Base-by-base conservation (phyloP, 805 yeast genomes). In the Myxozyma sirexii region DNA sequence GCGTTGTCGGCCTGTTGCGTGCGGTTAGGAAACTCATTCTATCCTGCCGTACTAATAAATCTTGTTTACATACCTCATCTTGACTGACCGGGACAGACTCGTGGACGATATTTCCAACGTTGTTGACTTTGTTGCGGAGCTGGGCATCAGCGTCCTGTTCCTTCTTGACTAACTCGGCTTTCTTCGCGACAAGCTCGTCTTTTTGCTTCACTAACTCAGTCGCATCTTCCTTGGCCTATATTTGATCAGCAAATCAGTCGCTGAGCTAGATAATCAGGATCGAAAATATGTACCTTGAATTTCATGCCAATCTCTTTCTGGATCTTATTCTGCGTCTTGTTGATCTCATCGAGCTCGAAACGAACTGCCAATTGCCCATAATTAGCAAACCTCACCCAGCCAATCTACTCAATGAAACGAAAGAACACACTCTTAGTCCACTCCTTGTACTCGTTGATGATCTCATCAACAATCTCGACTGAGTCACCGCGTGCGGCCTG, bases 391-490 rank as follows among this genome's bases (percentile, higher is more conserved):
- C 26, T 17, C 8, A 19, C 17, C 35, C 24, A 17, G 26, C 12
- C 43, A 42, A 27, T 17, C n/a, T 37, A 39, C 15, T 2, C 23
- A 13, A 19, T 6, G n/a, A 24, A 24, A 3, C 23, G 15, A 17
- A 10, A 59, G n/a, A 17, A 5, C 64, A 13, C 57, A 69, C 74
- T 83, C 76, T 83, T 86, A 69, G 92, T 89, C 99, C 99, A 94
- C 62, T 84, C 85, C 77, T 88, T 89, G 82, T 94, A 94, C 68
- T 87, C 96, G 64, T 78, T 81, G 73, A 94, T 90, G 74, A 94
- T 92, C 78, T 93, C 97, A 74, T 94, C 99, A 54, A 94, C 98
- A 54, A 94, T 72, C 76, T 94, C 99, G 54, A 92, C 98, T 37
- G 94, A 79, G 69, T 84, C 98, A 63, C 96, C 96, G 80, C 99